Evolutionary conservation across 106 monocot species (phyloP), one percentile per base, ranked within the genome.

Genomic region (Vanilla planifolia): DNA sequence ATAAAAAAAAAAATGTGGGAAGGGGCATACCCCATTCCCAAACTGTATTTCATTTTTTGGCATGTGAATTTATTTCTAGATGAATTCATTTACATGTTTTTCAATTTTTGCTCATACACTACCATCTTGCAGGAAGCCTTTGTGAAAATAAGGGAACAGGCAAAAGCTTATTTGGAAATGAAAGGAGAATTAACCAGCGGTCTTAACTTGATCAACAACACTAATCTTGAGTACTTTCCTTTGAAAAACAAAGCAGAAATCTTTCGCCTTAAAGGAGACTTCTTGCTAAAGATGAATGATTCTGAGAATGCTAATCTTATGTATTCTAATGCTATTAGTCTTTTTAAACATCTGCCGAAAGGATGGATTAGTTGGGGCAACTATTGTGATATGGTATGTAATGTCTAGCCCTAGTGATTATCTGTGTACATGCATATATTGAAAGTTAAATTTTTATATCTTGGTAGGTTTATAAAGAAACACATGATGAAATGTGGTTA

Each of bases 311-410:
- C 98, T 35, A 98, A 98, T 75, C 46, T 81, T 70, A 67, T 73
- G 33, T 98, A 92, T 76, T 98, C 98, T 26, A 77, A 71, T 66
- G 91, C 98, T 26, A 75, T 98, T 33, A 85, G 62, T 43, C 73
- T 98, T 57, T 88, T 68, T 57, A 98, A 88, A 53, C 92, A 98
- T 80, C 76, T 98, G 63, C 79, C 98, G 10, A 98, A 98, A 79
- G 98, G 92, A 33, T 98, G 98, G 98, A 91, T 98, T 64, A 92
- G 98, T 51, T 98, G 98, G 98, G 98, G 98, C 64, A 98, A 92
- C 67, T 92, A 98, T 65, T 92, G 92, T 66, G 92, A 98, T 67
- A 77, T 85, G 91, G 96, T 96, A 88, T 70, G 55, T 46, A 5
- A 10, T n/a, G 0, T 61, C 16, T 7, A 67, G 17, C 41, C 30